Evolutionary conservation across 208 protist genomes (phyloP).

Genomic region (Entamoeba moshkovskii): DNA sequence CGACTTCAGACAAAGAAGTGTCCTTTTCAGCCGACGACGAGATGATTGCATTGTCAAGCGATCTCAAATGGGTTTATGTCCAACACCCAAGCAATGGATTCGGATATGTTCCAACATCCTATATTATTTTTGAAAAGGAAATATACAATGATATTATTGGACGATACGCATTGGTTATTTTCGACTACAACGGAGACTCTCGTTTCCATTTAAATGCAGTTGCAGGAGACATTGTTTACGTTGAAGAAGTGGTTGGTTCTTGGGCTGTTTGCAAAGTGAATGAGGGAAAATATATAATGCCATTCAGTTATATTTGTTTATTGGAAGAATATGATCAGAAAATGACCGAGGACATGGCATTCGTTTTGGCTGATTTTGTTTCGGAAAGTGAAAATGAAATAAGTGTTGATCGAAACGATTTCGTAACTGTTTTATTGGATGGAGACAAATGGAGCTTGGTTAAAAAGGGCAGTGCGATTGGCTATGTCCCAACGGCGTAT

Average conservation of each 20-base stretch:
- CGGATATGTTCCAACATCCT: neutral
- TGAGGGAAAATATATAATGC: neutral
- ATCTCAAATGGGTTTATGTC: neutral
- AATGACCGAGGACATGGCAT: neutral
- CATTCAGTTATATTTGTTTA: neutral
- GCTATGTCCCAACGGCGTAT: neutral
- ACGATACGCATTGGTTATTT: neutral
- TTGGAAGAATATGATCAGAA: neutral
- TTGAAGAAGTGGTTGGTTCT: neutral
- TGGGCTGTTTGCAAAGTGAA: neutral
- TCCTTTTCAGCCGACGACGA: neutral
- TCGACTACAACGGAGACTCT: neutral
- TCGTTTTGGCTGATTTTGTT: neutral
- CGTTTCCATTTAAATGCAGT: neutral
- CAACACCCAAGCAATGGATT: neutral
- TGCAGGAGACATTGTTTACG: neutral
- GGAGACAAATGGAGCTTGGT: neutral
- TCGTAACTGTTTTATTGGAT: neutral
- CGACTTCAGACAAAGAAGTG: neutral
- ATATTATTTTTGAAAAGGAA: neutral
- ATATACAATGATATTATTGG: neutral
- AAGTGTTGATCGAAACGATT: neutral
- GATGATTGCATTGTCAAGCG: neutral
- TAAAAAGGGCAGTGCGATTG: neutral
- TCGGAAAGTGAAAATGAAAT: neutral